phyloP scores from a whole-genome alignment of 441 rosid genomes.

The Adansonia rubrostipa region DNA sequence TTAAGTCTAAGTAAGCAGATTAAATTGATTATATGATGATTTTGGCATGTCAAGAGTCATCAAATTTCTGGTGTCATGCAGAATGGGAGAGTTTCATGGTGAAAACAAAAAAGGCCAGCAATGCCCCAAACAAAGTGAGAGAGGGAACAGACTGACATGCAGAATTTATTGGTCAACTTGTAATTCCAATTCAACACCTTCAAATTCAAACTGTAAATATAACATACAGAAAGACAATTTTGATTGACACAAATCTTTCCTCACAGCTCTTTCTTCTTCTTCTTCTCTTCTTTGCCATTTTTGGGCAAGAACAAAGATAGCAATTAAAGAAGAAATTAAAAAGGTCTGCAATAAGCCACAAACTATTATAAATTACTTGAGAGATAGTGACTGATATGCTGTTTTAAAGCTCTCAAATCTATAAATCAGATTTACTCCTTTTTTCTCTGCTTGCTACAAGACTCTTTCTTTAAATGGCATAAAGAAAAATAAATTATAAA shows the following conservation, averaged over 20 bases:
- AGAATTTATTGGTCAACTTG: not conserved
- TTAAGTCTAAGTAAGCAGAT: not conserved
- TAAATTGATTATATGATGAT: not conserved
- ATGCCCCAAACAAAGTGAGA: not conserved
- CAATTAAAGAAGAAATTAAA: not conserved
- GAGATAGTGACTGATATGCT: not conserved
- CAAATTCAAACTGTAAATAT: not conserved
- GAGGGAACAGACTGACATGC: not conserved
- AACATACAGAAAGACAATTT: too few species aligned
- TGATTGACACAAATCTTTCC: constrained; percentile 6
- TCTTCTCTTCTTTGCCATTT: constrained; percentile 1
- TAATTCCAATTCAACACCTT: not conserved
- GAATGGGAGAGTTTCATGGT: not conserved
- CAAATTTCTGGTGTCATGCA: not conserved
- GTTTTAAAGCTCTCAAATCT: not conserved
- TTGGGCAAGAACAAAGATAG: not conserved
- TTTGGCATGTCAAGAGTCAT: not conserved
- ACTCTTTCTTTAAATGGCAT: not conserved
- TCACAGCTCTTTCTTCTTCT: not conserved
- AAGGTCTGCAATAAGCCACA: not conserved
- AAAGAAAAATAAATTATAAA: constrained; percentile 13
- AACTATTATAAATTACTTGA: too few species aligned
- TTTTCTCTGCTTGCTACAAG: not conserved
- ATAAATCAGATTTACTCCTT: not conserved
- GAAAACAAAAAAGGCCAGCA: not conserved